These are phyloP conservation scores for Aleurites moluccanus DNA, from an alignment of 441 rosid genomes.

Conservation along the genomic window DNA sequence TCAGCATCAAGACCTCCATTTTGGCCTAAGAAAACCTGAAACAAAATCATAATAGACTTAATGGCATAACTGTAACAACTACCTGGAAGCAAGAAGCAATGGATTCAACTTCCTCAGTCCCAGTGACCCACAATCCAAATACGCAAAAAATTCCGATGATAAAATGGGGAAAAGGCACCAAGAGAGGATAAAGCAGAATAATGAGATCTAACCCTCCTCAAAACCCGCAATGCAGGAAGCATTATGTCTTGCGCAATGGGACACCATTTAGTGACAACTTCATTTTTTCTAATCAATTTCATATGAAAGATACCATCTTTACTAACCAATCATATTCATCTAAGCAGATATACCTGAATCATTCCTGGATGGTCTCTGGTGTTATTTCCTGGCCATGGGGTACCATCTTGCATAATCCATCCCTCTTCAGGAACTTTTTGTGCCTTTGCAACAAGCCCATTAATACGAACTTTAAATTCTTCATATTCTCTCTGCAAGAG, in stretches of 20 bases:
- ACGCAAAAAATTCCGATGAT: conserved; percentile 1
- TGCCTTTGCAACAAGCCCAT: conserved; percentile 94
- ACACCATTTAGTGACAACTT: not conserved
- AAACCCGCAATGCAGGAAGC: not conserved
- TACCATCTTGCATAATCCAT: conserved; percentile 99
- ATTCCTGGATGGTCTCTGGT: conserved; percentile 99
- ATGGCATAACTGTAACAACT: not conserved
- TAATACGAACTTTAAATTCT: conserved; percentile 86
- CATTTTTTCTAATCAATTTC: not conserved
- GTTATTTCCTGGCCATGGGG: conserved; percentile 99
- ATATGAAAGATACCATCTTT: not conserved
- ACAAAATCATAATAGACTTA: conserved; percentile 13
- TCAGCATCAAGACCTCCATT: conserved; percentile 96
- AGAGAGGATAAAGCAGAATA: not conserved
- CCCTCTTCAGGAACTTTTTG: conserved; percentile 95
- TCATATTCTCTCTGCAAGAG: conserved; percentile 87
- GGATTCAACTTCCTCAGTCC: conserved; percentile 2
- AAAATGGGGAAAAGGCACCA: not conserved
- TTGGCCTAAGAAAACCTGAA: conserved; percentile 97
- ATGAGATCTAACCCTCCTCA: not conserved
- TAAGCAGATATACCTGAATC: conserved; percentile 70
- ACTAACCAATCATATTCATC: conserved; percentile 1
- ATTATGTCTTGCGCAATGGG: not conserved
- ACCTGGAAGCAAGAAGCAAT: not conserved
- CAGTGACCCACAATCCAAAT: conserved; percentile 13